phyloP scores from a whole-genome alignment of 176 grass and related monocot genomes.

The Leersia perrieri region DNA sequence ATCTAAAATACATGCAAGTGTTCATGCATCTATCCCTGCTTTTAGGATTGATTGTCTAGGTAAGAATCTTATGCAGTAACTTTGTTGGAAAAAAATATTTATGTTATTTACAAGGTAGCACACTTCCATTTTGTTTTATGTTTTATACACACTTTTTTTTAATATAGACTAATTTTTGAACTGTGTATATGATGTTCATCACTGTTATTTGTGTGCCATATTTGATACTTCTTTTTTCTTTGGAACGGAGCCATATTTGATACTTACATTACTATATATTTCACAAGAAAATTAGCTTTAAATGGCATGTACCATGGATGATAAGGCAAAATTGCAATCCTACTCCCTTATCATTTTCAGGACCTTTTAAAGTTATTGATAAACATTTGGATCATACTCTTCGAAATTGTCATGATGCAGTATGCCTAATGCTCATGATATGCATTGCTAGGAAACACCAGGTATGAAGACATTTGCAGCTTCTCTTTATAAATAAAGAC shows the following conservation, averaged over 20 bases:
- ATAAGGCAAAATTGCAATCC: background rate
- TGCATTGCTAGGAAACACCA: constrained; percentile 81
- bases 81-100: background rate
- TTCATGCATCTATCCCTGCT: background rate
- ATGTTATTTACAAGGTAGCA: background rate
- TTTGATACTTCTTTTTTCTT: background rate
- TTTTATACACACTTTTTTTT: background rate
- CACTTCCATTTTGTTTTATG: background rate
- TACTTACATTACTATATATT: background rate
- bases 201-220: background rate
- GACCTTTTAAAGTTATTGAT: constrained; percentile 77
- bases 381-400: constrained; percentile 66
- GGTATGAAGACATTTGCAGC: constrained; percentile 52
- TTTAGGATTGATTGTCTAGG: background rate
- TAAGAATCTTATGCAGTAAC: background rate
- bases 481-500: background rate
- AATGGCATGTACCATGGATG: background rate
- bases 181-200: background rate
- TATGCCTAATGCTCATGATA: constrained; percentile 93
- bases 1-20: background rate
- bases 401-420: constrained; percentile 67
- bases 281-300: background rate
- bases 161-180: background rate
- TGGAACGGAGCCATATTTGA: background rate
- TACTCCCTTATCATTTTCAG: constrained; percentile 45